A percentile compares a stretch with the other conserved stretches of the same genome.
Evolutionary conservation across 2,329 filamentous ascomycete species (phyloP).

Genomic region (Penicillium sp.): DNA sequence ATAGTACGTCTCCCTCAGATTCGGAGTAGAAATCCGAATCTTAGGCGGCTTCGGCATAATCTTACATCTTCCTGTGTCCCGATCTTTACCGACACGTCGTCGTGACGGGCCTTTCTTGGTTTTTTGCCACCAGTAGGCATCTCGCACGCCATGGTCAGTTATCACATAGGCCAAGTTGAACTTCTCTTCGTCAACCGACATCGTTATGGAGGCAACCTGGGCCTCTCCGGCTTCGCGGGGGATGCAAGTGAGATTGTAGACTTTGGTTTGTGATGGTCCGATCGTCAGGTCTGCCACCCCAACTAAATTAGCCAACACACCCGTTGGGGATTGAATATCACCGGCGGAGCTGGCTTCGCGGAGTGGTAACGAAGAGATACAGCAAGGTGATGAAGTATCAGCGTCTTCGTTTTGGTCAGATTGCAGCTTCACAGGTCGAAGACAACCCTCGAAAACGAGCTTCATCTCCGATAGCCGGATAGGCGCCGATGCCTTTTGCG

Average conservation of each 20-base stretch:
- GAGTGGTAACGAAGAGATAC: slow-evolving; percentile 43
- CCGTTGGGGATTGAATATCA: slow-evolving; percentile 43
- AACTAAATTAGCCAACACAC: slow-evolving; percentile 51
- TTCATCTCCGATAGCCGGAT: slow-evolving; percentile 57
- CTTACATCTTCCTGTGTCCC: slow-evolving; percentile 64
- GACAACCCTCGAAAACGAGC: slow-evolving; percentile 60
- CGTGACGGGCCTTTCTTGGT: slow-evolving; percentile 42
- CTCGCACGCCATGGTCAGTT: slow-evolving; percentile 45
- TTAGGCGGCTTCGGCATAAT: slow-evolving; percentile 91
- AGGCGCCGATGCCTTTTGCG: slow-evolving; percentile 52
- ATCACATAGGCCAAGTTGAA: slow-evolving; percentile 73
- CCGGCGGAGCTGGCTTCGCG: slow-evolving; percentile 40
- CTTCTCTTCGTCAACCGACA: slow-evolving; percentile 67
- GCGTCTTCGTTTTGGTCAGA: slow-evolving; percentile 38
- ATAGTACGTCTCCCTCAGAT: slow-evolving; percentile 75
- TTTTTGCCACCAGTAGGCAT: slow-evolving; percentile 52
- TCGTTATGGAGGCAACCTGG: slow-evolving; percentile 66
- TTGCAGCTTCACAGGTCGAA: slow-evolving; percentile 51
- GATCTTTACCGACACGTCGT: slow-evolving; percentile 52
- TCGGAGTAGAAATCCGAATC: slow-evolving; percentile 73
- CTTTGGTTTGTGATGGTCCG: slow-evolving; percentile 68
- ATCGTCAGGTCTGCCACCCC: slow-evolving; percentile 71
- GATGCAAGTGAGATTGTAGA: slow-evolving; percentile 74
- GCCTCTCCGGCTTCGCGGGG: slow-evolving; percentile 84
- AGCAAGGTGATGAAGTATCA: slow-evolving; percentile 31